Evolutionary conservation across 2,329 filamentous ascomycete genomes (phyloP), one percentile per base, ranked within the genome.

Genomic region (Colletotrichum karsti): DNA sequence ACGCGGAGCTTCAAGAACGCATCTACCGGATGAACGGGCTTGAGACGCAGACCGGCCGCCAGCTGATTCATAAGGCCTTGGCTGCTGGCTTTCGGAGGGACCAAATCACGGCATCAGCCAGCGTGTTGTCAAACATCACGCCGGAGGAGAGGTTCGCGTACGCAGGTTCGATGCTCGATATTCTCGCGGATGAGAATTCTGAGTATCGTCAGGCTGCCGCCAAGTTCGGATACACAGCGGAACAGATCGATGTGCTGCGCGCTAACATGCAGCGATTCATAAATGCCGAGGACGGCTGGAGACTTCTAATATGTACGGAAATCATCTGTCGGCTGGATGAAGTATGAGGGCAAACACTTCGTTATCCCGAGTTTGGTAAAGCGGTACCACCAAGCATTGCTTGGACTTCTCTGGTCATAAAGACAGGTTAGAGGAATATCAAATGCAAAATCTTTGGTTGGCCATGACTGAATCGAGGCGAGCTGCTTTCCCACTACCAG

Each of bases 1-100:
- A 53, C 48, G 56, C 63, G 35, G 63, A 61, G 58, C 59, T 67
- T 35, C 64, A 67, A 41, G 59, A 67, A 59, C 64, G 59, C 20
- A 67, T 67, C 50, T 63, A 68, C 53, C 33, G 48, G 39, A 63
- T 37, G 58, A 63, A 67, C 51, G 63, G 57, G 33, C 35, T 63
- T 2, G 63, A 67, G 44, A 67, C 63, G 39, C 63, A 67, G 30
- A 67, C 51, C 0, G 50, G 63, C 10, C 57, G 63, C 1, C 37
- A 30, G 48, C 57, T 67, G 8, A 39, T 67, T 33, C n/a, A 37
- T 50, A 67, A 67, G 53, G 58, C 58, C n/a, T 51, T 58, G 30
- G 64, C 9, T 6, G 51, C 30, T 13, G 59, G 58, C 39, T 53
- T 63, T 28, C 51, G 58, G 6, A 51, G 33, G 44, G 41, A 57